phyloP scores from a whole-genome alignment of 352 stramenopile species.

The Pythium angustatum region DNA sequence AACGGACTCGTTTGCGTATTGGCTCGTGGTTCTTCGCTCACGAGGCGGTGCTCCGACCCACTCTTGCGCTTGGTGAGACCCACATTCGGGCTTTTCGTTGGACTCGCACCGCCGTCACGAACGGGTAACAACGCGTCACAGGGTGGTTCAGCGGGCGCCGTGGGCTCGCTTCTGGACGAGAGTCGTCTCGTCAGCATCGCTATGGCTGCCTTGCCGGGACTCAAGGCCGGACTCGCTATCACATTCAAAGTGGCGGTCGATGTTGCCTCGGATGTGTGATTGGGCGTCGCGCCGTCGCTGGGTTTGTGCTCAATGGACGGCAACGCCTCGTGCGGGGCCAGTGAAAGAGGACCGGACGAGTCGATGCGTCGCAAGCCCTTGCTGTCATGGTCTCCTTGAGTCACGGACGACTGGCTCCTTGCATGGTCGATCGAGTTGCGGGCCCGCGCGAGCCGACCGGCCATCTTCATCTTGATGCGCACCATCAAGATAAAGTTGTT shows the following conservation, averaged over 20 bases:
- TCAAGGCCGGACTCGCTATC: not conserved
- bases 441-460: slow-evolving; percentile 42
- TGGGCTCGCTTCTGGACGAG: not conserved
- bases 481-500: slow-evolving; percentile 84
- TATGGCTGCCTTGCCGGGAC: not conserved
- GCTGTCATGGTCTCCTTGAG: no score
- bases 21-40: not conserved
- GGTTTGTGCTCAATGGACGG: not conserved
- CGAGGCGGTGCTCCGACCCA: not conserved
- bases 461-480: slow-evolving; percentile 74
- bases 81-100: not conserved
- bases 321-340: not conserved
- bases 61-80: not conserved
- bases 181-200: slow-evolving; percentile 6
- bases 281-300: not conserved
- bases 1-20: not conserved
- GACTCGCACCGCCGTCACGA: not conserved
- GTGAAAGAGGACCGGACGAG: not conserved
- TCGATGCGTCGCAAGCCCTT: not conserved
- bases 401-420: slow-evolving; percentile 6
- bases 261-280: not conserved
- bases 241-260: not conserved
- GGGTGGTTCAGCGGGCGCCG: not conserved
- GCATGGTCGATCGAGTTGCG: slow-evolving; percentile 25
- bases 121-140: not conserved